A percentile compares a stretch with the other conserved stretches of the same genome.
phyloP scores from a whole-genome alignment of 345 rosid genomes.

The Tarenaya hassleriana region DNA sequence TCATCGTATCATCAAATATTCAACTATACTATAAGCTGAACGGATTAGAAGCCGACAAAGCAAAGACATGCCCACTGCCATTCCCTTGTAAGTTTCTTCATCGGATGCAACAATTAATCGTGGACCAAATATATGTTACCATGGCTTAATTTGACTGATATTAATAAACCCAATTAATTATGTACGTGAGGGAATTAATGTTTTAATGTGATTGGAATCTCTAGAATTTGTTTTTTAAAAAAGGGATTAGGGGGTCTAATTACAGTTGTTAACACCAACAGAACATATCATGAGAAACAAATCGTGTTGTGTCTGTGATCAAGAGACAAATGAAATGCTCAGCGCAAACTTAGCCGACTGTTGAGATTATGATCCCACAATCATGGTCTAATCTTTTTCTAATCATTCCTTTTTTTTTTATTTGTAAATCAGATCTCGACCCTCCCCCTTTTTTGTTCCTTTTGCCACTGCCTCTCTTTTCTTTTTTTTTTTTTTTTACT shows the following conservation, averaged over 20 bases:
- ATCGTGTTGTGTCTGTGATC: slow-evolving; percentile 48
- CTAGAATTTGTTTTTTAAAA: too few species aligned
- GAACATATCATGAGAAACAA: slow-evolving; percentile 29
- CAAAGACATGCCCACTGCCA: slow-evolving; percentile 37
- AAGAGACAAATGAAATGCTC: slow-evolving; percentile 43
- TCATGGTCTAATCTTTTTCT: slow-evolving; percentile 38
- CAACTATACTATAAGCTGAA: slow-evolving; percentile 5
- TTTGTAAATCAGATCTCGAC: slow-evolving; percentile 20
- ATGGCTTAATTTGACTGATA: slow-evolving; percentile 23
- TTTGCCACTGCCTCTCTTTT: not conserved
- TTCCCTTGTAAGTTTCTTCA: slow-evolving; percentile 32
- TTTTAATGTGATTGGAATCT: not conserved
- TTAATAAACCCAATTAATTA: not conserved
- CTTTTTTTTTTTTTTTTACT: not conserved
- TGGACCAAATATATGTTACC: slow-evolving; percentile 27
- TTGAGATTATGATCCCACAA: slow-evolving; percentile 53
- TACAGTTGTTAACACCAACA: slow-evolving; percentile 27
- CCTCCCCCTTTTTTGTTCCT: not conserved
- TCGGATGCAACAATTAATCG: slow-evolving; percentile 25
- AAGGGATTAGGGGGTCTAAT: slow-evolving; percentile 2
- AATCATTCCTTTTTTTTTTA: slow-evolving; percentile 24
- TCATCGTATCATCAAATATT: too few species aligned
- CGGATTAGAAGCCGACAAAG: slow-evolving; percentile 35
- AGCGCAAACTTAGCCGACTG: slow-evolving; percentile 70
- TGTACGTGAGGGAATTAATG: too few species aligned